A percentile compares a stretch with the other conserved stretches of the same genome.
These are phyloP conservation scores for Sporisorium reilianum DNA, from an alignment of 1,284 basidiomycete genomes.

Conservation along the genomic window DNA sequence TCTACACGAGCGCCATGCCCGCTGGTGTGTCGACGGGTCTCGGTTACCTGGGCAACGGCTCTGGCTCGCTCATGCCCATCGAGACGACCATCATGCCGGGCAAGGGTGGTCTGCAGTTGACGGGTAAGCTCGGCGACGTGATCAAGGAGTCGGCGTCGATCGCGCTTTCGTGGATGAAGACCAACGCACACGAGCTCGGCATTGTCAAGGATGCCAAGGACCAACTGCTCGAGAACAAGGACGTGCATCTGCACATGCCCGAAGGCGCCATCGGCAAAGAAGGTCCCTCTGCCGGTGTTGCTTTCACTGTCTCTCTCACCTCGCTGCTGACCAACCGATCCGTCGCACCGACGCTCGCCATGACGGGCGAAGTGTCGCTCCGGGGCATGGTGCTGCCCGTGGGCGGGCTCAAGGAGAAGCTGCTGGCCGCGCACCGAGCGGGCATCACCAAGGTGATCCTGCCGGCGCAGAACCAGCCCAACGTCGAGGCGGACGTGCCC, in stretches of 20 bases:
- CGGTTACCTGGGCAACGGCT: conserved; percentile 95
- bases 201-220: conserved; percentile 77
- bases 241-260: conserved; percentile 69
- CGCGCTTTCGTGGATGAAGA: conserved; percentile 90
- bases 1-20: conserved; percentile 84
- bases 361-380: conserved; percentile 68
- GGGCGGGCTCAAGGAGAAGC: conserved; percentile 68
- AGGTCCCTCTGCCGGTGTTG: conserved; percentile 94
- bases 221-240: conserved; percentile 81
- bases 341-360: conserved; percentile 64
- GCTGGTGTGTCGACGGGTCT: conserved; percentile 93
- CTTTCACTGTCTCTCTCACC: conserved; percentile 89
- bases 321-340: conserved; percentile 76
- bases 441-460: conserved; percentile 65
- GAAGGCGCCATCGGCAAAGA: conserved; percentile 94
- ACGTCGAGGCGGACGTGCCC: conserved; percentile 68
- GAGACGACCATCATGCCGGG: conserved; percentile 73
- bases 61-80: conserved; percentile 95
- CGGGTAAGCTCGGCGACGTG: conserved; percentile 97
- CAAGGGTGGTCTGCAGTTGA: conserved; percentile 78
- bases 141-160: conserved; percentile 96
- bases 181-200: conserved; percentile 87
- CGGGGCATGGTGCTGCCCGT: conserved; percentile 68
- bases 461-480: conserved; percentile 66
- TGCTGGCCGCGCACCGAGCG: conserved; percentile 66